Base-by-base conservation (phyloP, 441 rosid genomes). In the Adansonia rubrostipa region DNA sequence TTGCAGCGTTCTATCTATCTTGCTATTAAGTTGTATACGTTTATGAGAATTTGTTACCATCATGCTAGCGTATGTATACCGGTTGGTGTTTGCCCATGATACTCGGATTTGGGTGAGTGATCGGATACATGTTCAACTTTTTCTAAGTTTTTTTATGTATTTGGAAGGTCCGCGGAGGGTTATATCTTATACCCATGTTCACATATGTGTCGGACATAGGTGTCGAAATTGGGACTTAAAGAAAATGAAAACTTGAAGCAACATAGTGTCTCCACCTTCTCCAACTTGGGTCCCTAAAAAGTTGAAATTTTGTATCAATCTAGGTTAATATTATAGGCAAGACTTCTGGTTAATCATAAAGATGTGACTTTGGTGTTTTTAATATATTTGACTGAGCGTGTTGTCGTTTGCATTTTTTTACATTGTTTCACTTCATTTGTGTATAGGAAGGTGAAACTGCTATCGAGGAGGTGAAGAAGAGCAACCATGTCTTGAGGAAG, bases 401-500 rank as follows among this genome's bases (percentile, higher is more conserved):
- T 48, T 1, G 15, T 5, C 22, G 47, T 28, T 61, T 62, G 0
- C 13, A 14, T 1, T 28, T 4, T 48, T 47, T 51, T 63, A 50
- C 3, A 0, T 3, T 63, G n/a, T 51, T 67, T 56, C 9, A 11
- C 67, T 6, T 57, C 9, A 40, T 58, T 70, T 44, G 48, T 60
- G 10, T 61, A 9, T 73, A 83, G 87, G 90, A 84, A 71, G 83
- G 68, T 79, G 88, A 85, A 78, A 78, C 86, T 64, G 62, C 80
- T 17, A 15, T 78, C 36, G 87, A 87, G 86, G 88, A 85, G 74
- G 80, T 73, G 40, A 87, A 85, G 84, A 85, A 87, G 70, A 82
- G 88, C 64, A 71, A 75, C 58, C 87, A 84, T 36, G 84, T 84
- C 7, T 42, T 45, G 71, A 82, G 87, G 44, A 87, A 84, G 85